Percentiles rank a stretch among this genome's conserved stretches.
phyloP scores from a whole-genome alignment of 2,329 filamentous ascomycete species.

The Teratosphaeriaceae sp. region DNA sequence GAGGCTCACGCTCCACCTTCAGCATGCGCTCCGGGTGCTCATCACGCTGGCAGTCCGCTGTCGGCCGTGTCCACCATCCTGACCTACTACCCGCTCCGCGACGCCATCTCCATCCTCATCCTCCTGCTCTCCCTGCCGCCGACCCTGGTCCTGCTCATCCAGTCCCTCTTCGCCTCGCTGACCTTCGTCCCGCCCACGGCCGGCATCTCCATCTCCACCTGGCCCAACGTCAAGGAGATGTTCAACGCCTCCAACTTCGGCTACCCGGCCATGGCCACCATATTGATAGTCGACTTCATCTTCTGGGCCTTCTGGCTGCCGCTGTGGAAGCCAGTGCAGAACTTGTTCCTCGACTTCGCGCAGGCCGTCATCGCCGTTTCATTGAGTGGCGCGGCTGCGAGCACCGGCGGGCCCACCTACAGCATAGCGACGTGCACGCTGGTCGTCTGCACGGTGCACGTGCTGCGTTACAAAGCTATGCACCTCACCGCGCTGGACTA shows the following conservation, averaged over 20 bases:
- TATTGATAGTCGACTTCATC: slow-evolving; percentile 79
- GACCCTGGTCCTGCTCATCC: slow-evolving; percentile 79
- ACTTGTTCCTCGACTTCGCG: slow-evolving; percentile 80
- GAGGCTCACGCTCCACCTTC: slow-evolving; percentile 15
- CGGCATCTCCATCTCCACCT: slow-evolving; percentile 56
- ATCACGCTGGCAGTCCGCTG: slow-evolving; percentile 65
- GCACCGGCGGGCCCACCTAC: slow-evolving; percentile 60
- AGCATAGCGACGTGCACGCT: slow-evolving; percentile 65
- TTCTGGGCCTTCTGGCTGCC: slow-evolving; percentile 74
- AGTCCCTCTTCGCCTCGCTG: slow-evolving; percentile 85
- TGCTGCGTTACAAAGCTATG: slow-evolving; percentile 47
- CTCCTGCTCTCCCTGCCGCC: slow-evolving; percentile 89
- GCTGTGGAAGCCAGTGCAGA: slow-evolving; percentile 79
- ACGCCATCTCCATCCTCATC: slow-evolving; percentile 94
- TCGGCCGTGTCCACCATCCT: slow-evolving; percentile 80
- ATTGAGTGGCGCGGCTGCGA: slow-evolving; percentile 71
- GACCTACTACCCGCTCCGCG: slow-evolving; percentile 80
- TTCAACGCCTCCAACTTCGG: slow-evolving; percentile 75
- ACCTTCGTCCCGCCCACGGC: slow-evolving; percentile 80
- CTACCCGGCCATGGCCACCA: slow-evolving; percentile 77
- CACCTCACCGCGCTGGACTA: slow-evolving; percentile 33
- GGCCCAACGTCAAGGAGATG: slow-evolving; percentile 80
- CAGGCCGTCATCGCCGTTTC: slow-evolving; percentile 92
- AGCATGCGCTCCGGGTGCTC: slow-evolving; percentile 49
- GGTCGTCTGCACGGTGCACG: slow-evolving; percentile 53